Percentiles rank a stretch among this genome's conserved stretches.
Evolutionary conservation across 257 asterid genomes (phyloP).

Genomic region (Leptodermis oblonga): DNA sequence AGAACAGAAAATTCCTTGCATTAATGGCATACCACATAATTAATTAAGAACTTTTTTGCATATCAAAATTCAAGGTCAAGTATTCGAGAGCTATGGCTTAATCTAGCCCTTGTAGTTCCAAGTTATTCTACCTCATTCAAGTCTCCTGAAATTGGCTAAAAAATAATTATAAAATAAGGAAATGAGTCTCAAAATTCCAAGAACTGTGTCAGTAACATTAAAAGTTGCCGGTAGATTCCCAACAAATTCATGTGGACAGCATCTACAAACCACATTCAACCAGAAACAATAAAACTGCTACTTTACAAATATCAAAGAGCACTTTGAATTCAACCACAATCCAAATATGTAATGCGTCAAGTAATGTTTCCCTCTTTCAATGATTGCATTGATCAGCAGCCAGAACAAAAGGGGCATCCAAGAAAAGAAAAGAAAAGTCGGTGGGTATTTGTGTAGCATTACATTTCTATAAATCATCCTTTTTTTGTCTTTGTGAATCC

Average conservation of each 20-base stretch:
- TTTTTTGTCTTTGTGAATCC: background rate
- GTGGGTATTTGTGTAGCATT: background rate
- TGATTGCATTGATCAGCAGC: background rate
- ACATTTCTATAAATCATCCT: background rate
- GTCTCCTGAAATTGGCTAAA: background rate
- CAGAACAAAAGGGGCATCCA: background rate
- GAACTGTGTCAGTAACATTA: background rate
- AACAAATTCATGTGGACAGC: background rate
- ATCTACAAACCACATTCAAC: background rate
- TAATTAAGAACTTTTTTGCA: background rate
- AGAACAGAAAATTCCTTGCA: constrained; percentile 15
- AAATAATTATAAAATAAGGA: background rate
- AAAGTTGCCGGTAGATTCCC: background rate
- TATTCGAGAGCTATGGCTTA: background rate
- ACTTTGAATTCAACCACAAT: background rate
- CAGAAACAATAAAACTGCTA: background rate
- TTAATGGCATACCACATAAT: background rate
- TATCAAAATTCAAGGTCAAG: background rate
- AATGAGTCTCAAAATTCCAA: background rate
- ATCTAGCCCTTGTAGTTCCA: background rate
- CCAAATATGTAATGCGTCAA: background rate
- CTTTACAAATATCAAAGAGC: background rate
- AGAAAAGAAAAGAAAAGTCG: background rate
- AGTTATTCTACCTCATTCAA: background rate
- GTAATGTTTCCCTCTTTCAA: background rate